Conservation (phyloP, 345 rosid genomes). For the Salix purpurea region DNA sequence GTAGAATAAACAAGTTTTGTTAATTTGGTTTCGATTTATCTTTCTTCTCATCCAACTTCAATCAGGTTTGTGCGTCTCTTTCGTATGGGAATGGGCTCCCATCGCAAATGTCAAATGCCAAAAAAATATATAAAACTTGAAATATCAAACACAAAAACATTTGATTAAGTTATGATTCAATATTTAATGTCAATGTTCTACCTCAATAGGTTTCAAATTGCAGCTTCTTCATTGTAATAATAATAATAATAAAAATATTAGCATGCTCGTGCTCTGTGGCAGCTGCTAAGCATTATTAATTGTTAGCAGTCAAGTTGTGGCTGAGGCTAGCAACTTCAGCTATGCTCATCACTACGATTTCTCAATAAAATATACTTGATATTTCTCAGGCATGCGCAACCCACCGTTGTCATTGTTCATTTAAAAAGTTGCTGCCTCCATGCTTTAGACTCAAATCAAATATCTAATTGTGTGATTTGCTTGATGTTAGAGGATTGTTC, state of each 20-base stretch:
- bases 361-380: neutral
- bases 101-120: neutral
- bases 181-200: too few relatives aligned
- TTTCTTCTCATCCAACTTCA: neutral
- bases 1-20: constrained; percentile 1
- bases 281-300: neutral
- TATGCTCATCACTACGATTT: neutral
- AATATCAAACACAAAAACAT: neutral
- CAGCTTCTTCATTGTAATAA: too few relatives aligned
- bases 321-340: neutral
- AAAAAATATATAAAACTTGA: neutral
- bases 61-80: neutral
- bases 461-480: neutral
- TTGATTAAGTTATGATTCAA: neutral
- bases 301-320: neutral
- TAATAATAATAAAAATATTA: too few relatives aligned
- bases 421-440: neutral
- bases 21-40: neutral
- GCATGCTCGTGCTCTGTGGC: neutral
- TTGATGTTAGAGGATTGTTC: too few relatives aligned
- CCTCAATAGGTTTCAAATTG: too few relatives aligned
- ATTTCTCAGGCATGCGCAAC: neutral
- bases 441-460: neutral
- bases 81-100: neutral
- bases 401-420: neutral